These are phyloP conservation scores for Corymbia maculata DNA, from an alignment of 345 rosid genomes.

Conservation along the genomic window DNA sequence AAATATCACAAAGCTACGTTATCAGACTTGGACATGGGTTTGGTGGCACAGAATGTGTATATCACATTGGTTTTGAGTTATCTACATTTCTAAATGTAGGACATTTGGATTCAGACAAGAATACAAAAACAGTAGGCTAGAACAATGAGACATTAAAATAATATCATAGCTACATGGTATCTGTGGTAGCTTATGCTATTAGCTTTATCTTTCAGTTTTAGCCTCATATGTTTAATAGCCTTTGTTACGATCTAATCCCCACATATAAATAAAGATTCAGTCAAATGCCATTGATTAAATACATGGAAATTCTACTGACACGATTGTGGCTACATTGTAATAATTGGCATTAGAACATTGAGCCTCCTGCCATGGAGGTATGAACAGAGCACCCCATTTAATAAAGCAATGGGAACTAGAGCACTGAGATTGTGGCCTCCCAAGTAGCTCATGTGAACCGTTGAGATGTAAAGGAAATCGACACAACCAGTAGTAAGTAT, in stretches of 20 bases:
- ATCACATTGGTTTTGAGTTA: not conserved
- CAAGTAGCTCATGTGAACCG: not conserved
- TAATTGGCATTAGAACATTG: not conserved
- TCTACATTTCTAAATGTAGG: not conserved
- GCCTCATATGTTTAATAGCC: not conserved
- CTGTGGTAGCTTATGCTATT: not conserved
- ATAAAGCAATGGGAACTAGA: not conserved
- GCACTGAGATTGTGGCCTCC: not conserved
- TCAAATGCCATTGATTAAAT: not conserved
- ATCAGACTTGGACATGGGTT: not conserved
- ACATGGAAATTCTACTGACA: not conserved
- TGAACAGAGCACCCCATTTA: not conserved
- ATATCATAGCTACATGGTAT: rapidly evolving
- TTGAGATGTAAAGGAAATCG: not conserved
- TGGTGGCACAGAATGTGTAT: not conserved
- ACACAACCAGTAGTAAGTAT: not conserved
- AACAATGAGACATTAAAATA: not conserved
- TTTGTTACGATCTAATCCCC: not conserved
- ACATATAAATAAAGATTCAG: not conserved
- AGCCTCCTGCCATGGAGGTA: not conserved
- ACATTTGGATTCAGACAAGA: not conserved
- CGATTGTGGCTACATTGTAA: rapidly evolving
- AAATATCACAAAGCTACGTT: not conserved
- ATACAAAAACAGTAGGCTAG: not conserved
- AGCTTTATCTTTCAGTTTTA: not conserved